These are phyloP conservation scores for Cryphonectria nitschkei DNA, from an alignment of 2,329 filamentous ascomycete genomes.

Conservation along the genomic window DNA sequence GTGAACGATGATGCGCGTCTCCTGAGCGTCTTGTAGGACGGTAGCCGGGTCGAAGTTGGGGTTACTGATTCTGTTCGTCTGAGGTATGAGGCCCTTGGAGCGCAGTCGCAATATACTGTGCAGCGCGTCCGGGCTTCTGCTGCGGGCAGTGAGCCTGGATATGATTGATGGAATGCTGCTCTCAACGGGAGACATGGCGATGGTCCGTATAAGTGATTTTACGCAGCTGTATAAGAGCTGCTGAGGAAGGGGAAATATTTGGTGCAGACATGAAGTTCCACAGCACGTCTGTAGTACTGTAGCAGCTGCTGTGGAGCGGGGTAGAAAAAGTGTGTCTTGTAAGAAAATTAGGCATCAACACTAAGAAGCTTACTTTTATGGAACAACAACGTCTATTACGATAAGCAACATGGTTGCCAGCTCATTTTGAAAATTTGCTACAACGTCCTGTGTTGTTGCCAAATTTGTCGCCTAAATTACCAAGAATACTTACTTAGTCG, in stretches of 20 bases:
- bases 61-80: slow-evolving; percentile 11
- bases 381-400: not conserved
- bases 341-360: no score
- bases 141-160: not conserved
- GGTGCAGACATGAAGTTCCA: not conserved
- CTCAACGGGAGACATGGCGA: not conserved
- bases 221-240: not conserved
- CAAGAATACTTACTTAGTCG: no score
- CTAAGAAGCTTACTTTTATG: not conserved
- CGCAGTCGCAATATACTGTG: slow-evolving; percentile 2
- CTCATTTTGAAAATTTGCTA: not conserved
- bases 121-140: not conserved
- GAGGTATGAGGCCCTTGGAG: not conserved
- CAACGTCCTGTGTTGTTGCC: not conserved
- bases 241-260: not conserved
- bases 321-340: not conserved
- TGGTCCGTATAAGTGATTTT: not conserved
- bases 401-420: not conserved
- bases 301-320: not conserved
- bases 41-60: not conserved
- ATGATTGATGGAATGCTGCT: not conserved
- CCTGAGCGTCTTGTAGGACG: slow-evolving; percentile 8
- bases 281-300: not conserved
- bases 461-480: no score
- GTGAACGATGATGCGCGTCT: slow-evolving; percentile 11